Base-by-base conservation (phyloP, 495 filamentous ascomycete species). In the Lasiosphaeris hirsuta region DNA sequence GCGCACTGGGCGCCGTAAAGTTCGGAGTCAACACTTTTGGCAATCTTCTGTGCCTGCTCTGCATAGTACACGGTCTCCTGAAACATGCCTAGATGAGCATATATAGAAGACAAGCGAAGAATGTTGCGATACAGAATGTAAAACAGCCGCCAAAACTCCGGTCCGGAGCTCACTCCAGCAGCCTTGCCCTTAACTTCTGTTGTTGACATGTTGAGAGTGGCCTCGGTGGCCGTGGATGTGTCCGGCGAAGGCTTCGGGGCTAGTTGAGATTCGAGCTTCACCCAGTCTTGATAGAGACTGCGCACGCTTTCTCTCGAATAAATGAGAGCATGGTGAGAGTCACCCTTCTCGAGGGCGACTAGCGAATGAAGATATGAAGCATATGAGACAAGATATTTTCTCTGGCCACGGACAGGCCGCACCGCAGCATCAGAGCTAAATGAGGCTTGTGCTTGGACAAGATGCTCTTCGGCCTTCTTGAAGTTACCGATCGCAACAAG, bases 41-140 rank as follows among this genome's bases (percentile, higher is more conserved):
- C 90, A 57, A 96, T 83, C 67, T 89, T 90, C 49, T 88, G 75
- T 1, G 90, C 90, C 65, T 96, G 86, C 59, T 96, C 87, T 7
- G 86, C 82, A 63, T 96, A 96, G 70, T 91, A 94, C n/a, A 93
- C 75, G 7, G 92, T 88, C 67, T 97, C 95, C 49, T 88, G 86
- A 61, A 91, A 89, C 69, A 96, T 80, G 44, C 95, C 93, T 63
- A 92, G 81, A 53, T 92, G 85, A 4, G 89, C 83, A 56, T 89
- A 96, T 13, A 95, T 70, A 17, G 76, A 78, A 4, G 91, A 90
- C 5, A 96, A 80, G 52, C 90, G 85, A 45, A 84, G 63, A 33
- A 93, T 71, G 45, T 83, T 81, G 5, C 81, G 82, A 64, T 89
- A 86, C 30, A 96, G 76, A 8, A 83, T 82, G 35, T 83, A 79